Conservation (phyloP, 129 eudicot genomes). For the Smallanthus sonchifolius region DNA sequence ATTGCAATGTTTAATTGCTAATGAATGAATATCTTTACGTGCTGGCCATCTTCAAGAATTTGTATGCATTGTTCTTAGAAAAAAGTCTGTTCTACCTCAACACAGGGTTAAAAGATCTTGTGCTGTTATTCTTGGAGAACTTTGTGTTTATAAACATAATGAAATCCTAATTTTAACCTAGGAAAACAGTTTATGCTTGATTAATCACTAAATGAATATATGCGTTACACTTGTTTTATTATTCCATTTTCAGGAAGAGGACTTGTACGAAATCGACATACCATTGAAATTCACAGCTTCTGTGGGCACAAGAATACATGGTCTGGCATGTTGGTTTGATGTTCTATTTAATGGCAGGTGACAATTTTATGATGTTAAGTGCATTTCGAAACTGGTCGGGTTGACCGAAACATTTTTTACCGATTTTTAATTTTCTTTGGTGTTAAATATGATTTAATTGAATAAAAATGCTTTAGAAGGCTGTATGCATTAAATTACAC, state of each 20-base stretch:
- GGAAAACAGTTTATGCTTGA: not conserved
- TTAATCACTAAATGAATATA: not conserved
- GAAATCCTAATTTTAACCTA: not conserved
- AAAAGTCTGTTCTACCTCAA: not conserved
- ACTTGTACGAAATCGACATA: slow-evolving; percentile 77
- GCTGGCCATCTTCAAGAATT: slow-evolving; percentile 1
- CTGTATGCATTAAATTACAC: not conserved
- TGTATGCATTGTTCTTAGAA: not conserved
- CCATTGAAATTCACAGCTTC: slow-evolving; percentile 71
- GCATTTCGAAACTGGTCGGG: not conserved
- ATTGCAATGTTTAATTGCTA: not conserved
- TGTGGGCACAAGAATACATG: slow-evolving; percentile 80
- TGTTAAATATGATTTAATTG: not conserved
- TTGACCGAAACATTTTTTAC: not conserved
- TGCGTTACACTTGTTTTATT: not conserved
- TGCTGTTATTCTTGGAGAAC: not conserved
- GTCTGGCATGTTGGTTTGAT: slow-evolving; percentile 98
- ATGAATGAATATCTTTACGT: not conserved
- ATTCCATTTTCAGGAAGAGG: slow-evolving; percentile 67
- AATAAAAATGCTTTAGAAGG: not conserved
- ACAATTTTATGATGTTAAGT: not conserved
- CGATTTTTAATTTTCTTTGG: not conserved
- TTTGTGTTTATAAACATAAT: not conserved
- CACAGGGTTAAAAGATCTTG: not conserved
- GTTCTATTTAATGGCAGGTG: slow-evolving; percentile 94